These are phyloP conservation scores for Babesia sp. DNA, from an alignment of 169 alveolate species.

Conservation along the genomic window DNA sequence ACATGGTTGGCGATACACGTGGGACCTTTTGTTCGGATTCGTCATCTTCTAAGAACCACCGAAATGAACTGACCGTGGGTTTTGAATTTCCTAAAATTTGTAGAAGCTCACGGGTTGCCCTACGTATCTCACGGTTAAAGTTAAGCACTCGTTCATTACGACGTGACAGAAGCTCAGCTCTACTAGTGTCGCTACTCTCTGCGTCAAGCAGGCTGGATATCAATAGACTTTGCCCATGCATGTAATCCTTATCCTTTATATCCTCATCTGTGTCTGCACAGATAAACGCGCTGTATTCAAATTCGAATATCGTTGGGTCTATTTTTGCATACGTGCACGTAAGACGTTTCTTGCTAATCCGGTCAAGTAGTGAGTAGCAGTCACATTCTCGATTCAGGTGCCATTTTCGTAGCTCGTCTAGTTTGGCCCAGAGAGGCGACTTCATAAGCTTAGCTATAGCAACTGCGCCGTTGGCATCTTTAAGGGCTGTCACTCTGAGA, in stretches of 20 bases:
- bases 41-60: constrained; percentile 11
- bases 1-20: neutral
- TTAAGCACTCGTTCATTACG: constrained; percentile 13
- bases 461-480: constrained; percentile 5
- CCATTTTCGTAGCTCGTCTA: constrained; percentile 1
- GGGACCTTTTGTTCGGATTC: neutral
- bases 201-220: constrained; percentile 26
- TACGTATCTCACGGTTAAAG: constrained; percentile 25
- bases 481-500: constrained; percentile 3
- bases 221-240: constrained; percentile 9
- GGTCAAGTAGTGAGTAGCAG: constrained; percentile 33
- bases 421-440: constrained; percentile 30
- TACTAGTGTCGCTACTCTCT: constrained; percentile 7
- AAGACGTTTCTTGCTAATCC: constrained; percentile 10
- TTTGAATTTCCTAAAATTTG: neutral
- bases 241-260: neutral
- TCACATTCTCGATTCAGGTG: constrained; percentile 22
- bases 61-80: neutral
- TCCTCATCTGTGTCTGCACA: neutral
- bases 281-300: constrained; percentile 14
- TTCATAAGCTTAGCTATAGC: constrained; percentile 25
- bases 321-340: constrained; percentile 18
- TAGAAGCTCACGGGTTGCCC: constrained; percentile 17
- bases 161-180: constrained; percentile 18
- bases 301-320: constrained; percentile 14